phyloP scores from a whole-genome alignment of 169 alveolate species.

The Plasmodium adleri region DNA sequence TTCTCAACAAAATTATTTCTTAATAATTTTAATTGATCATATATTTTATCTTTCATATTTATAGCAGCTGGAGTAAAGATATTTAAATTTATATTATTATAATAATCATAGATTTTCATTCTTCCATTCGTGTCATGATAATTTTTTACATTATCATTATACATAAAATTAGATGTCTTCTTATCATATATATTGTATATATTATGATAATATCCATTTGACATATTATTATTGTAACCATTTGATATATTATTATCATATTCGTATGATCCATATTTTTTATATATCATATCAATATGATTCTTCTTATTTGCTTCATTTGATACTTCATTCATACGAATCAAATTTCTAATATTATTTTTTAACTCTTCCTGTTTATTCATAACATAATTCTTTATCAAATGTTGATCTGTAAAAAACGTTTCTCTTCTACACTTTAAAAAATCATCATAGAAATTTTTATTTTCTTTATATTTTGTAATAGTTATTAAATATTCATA shows the following conservation, averaged over 20 bases:
- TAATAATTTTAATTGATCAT: slow-evolving; percentile 63
- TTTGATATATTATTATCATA: too few relatives aligned
- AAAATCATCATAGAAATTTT: slow-evolving; percentile 26
- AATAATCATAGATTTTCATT: slow-evolving; percentile 6
- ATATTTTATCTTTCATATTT: slow-evolving; percentile 24
- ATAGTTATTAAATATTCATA: slow-evolving; percentile 34
- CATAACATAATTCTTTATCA: neutral
- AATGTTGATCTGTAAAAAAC: neutral
- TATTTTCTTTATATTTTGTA: slow-evolving; percentile 26
- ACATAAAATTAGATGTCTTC: too few relatives aligned
- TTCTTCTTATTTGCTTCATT: neutral
- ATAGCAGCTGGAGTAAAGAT: slow-evolving; percentile 57
- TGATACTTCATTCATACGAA: neutral
- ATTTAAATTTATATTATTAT: slow-evolving; percentile 12
- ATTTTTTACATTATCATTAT: too few relatives aligned
- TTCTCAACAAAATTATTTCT: slow-evolving; percentile 30
- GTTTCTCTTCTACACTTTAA: slow-evolving; percentile 18
- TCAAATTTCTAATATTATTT: neutral
- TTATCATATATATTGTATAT: neutral
- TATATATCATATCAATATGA: neutral
- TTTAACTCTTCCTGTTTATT: neutral
- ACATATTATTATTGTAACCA: too few relatives aligned
- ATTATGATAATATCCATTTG: neutral
- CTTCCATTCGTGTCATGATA: neutral
- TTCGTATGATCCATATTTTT: neutral